Base-by-base conservation (phyloP, 2,329 filamentous ascomycete species). In the Penicillium sumatraense region DNA sequence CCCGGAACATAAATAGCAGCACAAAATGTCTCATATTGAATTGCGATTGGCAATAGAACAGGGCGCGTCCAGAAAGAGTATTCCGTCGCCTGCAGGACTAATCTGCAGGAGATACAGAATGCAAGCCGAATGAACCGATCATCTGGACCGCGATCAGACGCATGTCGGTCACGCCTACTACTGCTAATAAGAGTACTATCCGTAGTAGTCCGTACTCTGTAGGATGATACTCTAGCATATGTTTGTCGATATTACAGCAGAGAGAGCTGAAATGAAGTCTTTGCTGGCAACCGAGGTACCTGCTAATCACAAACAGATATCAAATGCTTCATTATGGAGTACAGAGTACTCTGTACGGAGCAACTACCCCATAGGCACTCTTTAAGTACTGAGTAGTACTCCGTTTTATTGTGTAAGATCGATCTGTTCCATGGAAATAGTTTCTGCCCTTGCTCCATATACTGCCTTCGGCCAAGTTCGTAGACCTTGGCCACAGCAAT, bases 21-120 rank as follows among this genome's bases (percentile, higher is more conserved):
- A 21, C 11, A 42, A 64, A 64, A 61, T 65, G 60, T 50, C 62
- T 65, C 63, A 64, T 61, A 59, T 45, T 41, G 40, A 31, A 46
- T 20, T 31, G 6, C 27, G 16, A 46, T 46, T 46, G 42, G 42
- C 42, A 46, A 46, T 24, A 14, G 18, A n/a, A 42, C 21, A 42
- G 2, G 10, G 21, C n/a, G n/a, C 18, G 2, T 11, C 13, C 40
- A 20, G 42, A 21, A 31, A 46, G 42, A 24, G 24, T 18, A 45
- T 45, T 23, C 27, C 16, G 29, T 45, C 26, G 40, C 21, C 23
- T 45, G 41, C 41, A 45, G 31, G 42, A 16, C 26, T 31, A 23
- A 2, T 46, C 26, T 31, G 26, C 42, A 31, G 24, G 26, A 21
- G 24, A 46, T 31, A 24, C 42, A 11, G 26, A 46, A 13, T 29